phyloP scores from a whole-genome alignment of 1,284 basidiomycete species.

The Coriolopsis trogii region DNA sequence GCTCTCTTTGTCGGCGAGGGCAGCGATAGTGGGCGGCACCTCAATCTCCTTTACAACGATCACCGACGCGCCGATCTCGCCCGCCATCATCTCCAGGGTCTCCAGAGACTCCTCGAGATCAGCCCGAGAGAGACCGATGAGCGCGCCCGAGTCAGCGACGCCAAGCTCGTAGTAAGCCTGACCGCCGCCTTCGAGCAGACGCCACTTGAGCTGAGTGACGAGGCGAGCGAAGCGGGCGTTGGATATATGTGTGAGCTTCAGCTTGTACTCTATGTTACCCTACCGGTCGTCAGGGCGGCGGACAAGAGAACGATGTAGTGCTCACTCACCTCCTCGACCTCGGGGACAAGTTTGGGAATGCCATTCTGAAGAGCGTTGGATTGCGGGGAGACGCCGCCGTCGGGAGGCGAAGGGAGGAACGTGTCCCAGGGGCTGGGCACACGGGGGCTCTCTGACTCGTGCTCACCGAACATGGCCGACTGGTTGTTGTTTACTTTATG shows the following conservation, averaged over 20 bases:
- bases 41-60: slow-evolving; percentile 87
- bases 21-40: slow-evolving; percentile 55
- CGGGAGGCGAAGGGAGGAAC: slow-evolving; percentile 58
- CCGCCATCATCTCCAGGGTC: slow-evolving; percentile 90
- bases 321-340: slow-evolving; percentile 60
- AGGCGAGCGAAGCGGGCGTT: slow-evolving; percentile 76
- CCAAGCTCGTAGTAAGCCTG: slow-evolving; percentile 94
- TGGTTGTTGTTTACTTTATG: slow-evolving; percentile 13
- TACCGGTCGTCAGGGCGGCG: slow-evolving; percentile 28
- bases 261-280: slow-evolving; percentile 87
- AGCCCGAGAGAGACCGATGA: slow-evolving; percentile 75
- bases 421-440: slow-evolving; percentile 81
- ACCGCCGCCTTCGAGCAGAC: slow-evolving; percentile 88
- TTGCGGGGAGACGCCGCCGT: slow-evolving; percentile 34
- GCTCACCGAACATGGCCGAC: slow-evolving; percentile 73
- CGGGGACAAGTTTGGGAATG: slow-evolving; percentile 68
- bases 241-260: slow-evolving; percentile 74
- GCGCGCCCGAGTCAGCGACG: slow-evolving; percentile 83
- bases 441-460: slow-evolving; percentile 74
- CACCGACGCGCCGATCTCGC: slow-evolving; percentile 88
- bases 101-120: slow-evolving; percentile 82
- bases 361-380: slow-evolving; percentile 27
- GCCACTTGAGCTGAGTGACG: slow-evolving; percentile 94
- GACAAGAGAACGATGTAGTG: neutral
- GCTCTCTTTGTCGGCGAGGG: slow-evolving; percentile 39